phyloP scores from a whole-genome alignment of 2,329 filamentous ascomycete genomes.

The Aureobasidium sp. region DNA sequence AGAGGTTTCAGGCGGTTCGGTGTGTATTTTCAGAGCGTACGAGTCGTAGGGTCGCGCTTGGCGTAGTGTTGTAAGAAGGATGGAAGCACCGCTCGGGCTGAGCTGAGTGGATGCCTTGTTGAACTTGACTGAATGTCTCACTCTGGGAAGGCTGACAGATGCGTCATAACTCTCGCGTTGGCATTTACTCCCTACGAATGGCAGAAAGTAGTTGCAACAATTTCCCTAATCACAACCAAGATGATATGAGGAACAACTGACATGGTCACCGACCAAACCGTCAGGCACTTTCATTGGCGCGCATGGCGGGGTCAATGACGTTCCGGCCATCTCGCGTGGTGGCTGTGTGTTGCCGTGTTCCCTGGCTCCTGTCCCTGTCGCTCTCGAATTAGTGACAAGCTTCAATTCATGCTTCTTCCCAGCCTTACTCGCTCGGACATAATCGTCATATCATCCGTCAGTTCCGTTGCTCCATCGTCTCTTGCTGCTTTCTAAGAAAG shows the following conservation, averaged over 20 bases:
- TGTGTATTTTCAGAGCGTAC: background rate
- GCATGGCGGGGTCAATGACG: constrained; percentile 5
- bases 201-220: background rate
- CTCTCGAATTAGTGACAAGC: background rate
- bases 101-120: background rate
- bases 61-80: background rate
- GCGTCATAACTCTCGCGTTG: constrained; percentile 6
- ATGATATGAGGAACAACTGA: background rate
- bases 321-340: background rate
- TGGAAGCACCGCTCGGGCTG: background rate
- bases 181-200: background rate
- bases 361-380: background rate
- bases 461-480: no score
- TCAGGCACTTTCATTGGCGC: constrained; percentile 4
- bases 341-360: background rate
- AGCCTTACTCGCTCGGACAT: background rate
- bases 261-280: background rate
- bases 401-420: background rate
- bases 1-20: background rate
- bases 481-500: no score
- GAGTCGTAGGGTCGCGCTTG: constrained; percentile 10
- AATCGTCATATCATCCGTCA: background rate
- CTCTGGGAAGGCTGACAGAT: background rate
- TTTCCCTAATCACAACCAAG: background rate
- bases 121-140: background rate